These are phyloP conservation scores for Sphaerulina vaccinii DNA, from an alignment of 2,329 filamentous ascomycete species.

Conservation along the genomic window DNA sequence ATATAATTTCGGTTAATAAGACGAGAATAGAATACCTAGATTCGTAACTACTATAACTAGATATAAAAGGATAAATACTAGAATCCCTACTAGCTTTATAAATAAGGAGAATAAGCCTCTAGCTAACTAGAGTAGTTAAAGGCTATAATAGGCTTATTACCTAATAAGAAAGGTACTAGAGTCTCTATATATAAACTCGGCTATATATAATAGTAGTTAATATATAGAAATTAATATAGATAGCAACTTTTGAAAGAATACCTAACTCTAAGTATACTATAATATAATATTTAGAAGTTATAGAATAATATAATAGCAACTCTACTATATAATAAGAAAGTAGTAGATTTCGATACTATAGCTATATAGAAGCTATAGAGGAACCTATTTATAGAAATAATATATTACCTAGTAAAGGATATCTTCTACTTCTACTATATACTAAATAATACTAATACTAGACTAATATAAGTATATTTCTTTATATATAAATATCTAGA, in stretches of 20 bases:
- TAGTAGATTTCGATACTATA: slow-evolving; percentile 8
- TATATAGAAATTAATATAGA: slow-evolving; percentile 9
- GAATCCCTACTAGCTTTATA: neutral
- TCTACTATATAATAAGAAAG: slow-evolving; percentile 1
- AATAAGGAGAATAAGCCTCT: slow-evolving; percentile 7
- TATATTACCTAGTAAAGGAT: slow-evolving; percentile 7
- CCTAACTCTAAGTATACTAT: slow-evolving; percentile 8
- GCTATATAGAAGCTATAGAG: slow-evolving; percentile 11
- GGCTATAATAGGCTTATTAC: slow-evolving; percentile 2
- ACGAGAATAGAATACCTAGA: slow-evolving; percentile 1
- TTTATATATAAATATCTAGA: slow-evolving; percentile 11
- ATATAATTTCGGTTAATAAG: slow-evolving; percentile 4
- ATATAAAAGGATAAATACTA: slow-evolving; percentile 8
- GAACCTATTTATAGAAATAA: slow-evolving; percentile 10
- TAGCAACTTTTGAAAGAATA: slow-evolving; percentile 5
- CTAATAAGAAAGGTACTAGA: slow-evolving; percentile 3
- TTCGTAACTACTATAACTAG: neutral
- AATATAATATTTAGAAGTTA: slow-evolving; percentile 7
- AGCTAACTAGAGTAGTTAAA: neutral
- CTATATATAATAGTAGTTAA: slow-evolving; percentile 2
- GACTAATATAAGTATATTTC: slow-evolving; percentile 3
- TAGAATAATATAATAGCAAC: slow-evolving; percentile 5
- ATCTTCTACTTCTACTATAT: slow-evolving; percentile 9
- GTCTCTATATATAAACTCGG: neutral
- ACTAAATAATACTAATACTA: slow-evolving; percentile 3